Conservation (phyloP, 2,329 filamentous ascomycete species). For the Leptographium procerum region DNA sequence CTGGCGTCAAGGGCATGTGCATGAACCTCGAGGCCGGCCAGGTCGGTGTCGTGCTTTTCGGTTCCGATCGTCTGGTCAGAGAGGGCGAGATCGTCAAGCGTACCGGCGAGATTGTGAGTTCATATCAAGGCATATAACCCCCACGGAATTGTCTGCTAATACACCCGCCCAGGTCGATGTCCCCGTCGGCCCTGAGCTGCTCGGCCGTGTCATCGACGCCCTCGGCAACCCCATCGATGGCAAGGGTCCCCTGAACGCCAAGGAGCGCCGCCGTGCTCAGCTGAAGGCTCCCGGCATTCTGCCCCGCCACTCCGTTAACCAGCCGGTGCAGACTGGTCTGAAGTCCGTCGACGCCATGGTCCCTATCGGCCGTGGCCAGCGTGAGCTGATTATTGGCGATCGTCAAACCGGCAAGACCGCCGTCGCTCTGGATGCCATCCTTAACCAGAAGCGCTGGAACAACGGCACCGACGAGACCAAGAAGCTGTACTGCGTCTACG, state of each 20-base stretch:
- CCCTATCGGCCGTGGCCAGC: conserved; percentile 98
- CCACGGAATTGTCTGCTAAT: not conserved
- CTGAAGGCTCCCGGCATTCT: conserved; percentile 98
- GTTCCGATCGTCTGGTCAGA: conserved; percentile 99
- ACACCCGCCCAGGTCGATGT: conserved; percentile 67
- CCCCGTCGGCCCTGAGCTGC: conserved; percentile 81
- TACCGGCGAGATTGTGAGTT: conserved; percentile 94
- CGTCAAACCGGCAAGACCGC: conserved; percentile 99
- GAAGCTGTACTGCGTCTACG: conserved; percentile 99
- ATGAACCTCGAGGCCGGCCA: conserved; percentile 99
- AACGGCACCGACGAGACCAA: conserved; percentile 72
- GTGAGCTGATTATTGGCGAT: conserved; percentile 99
- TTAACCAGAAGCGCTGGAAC: conserved; percentile 99
- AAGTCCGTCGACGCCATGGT: conserved; percentile 99
- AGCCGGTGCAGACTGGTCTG: conserved; percentile 98
- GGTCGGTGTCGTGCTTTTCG: conserved; percentile 99
- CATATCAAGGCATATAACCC: conserved; percentile 16
- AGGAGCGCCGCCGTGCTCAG: conserved; percentile 89
- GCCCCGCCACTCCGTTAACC: conserved; percentile 90
- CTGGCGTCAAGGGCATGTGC: conserved; percentile 99
- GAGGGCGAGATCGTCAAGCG: conserved; percentile 99
- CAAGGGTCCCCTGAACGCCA: conserved; percentile 93
- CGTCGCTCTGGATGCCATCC: conserved; percentile 92
- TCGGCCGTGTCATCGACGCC: conserved; percentile 96
- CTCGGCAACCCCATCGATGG: conserved; percentile 99